phyloP scores from a whole-genome alignment of 805 yeast genomes.

The Suhomyces sp. region DNA sequence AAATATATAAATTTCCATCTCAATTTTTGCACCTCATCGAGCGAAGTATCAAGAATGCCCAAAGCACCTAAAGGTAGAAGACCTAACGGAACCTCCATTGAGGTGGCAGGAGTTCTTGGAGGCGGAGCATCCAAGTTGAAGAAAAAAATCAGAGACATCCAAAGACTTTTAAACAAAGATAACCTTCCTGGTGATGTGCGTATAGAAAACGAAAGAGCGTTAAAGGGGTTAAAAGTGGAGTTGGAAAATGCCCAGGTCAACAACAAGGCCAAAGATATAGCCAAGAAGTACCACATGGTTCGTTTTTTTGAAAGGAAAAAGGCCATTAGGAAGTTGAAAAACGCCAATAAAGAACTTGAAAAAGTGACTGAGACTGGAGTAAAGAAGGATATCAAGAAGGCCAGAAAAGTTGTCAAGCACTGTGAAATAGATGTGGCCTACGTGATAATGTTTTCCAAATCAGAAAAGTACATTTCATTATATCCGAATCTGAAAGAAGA shows the following conservation, averaged over 20 bases:
- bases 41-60: slow-evolving; percentile 11
- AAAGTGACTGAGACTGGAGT: slow-evolving; percentile 33
- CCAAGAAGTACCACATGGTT: slow-evolving; percentile 87
- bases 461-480: slow-evolving; percentile 74
- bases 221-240: slow-evolving; percentile 62
- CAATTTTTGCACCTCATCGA: neutral
- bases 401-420: slow-evolving; percentile 51
- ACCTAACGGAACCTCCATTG: slow-evolving; percentile 19
- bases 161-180: slow-evolving; percentile 62
- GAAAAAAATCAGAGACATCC: slow-evolving; percentile 83
- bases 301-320: slow-evolving; percentile 88
- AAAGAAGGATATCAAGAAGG: slow-evolving; percentile 39
- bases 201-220: slow-evolving; percentile 70
- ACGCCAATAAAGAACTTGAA: slow-evolving; percentile 38
- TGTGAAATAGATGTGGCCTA: slow-evolving; percentile 72
- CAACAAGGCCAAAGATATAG: slow-evolving; percentile 47
- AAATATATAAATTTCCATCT: neutral
- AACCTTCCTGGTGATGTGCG: slow-evolving; percentile 62
- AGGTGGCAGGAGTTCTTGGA: slow-evolving; percentile 29
- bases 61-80: slow-evolving; percentile 16
- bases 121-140: slow-evolving; percentile 55
- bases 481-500: slow-evolving; percentile 49
- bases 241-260: slow-evolving; percentile 46
- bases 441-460: slow-evolving; percentile 71
- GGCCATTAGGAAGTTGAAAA: slow-evolving; percentile 69